Base-by-base conservation (phyloP, 192 early-diverging fungal species). In the Paraglomus brasilianum region DNA sequence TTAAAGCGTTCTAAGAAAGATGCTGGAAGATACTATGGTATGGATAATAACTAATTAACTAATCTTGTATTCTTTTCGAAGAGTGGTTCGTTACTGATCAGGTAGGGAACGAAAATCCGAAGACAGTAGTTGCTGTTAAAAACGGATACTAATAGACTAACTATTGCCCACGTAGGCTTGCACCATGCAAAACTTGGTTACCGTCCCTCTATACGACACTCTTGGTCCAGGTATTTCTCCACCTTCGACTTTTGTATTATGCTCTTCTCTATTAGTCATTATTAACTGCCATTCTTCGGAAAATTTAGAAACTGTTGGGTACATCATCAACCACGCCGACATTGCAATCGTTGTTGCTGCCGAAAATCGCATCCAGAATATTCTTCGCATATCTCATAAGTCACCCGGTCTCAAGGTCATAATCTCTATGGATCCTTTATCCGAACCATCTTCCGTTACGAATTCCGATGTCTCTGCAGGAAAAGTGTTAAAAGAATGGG, bases 271-370 rank as follows among this genome's bases (percentile, higher is more conserved):
- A 38, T 38, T 58, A 48, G 30, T 17, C 30, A 3, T 55, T 55
- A n/a, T 38, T 58, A 0, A 40, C 10, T n/a, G 36, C 38, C 11
- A 10, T 39, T 24, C 11, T 10, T 14, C 24, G 24, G 14, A 14
- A n/a, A 8, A 13, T 0, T 11, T 19, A 64, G 62, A 64, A 39
- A 30, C 62, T 49, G 62, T 95, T 65, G 85, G 91, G 80, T 94
- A 89, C 74, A 89, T 95, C 55, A 72, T 95, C 57, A 93, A 91
- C 75, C 92, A 95, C 64, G 83, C 93, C n/a, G 93, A 93, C n/a
- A 75, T 94, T 53, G 73, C 82, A 44, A 74, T 91, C 48, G 71
- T 93, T 48, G 84, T 92, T 40, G 82, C 74, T 36, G 36, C 24
- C 1, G 38, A 1, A n/a, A 61, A 49, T 66, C 19, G 50, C 2